Base-by-base conservation (phyloP, 176 grass and related monocot genomes). In the Zea luxurians region DNA sequence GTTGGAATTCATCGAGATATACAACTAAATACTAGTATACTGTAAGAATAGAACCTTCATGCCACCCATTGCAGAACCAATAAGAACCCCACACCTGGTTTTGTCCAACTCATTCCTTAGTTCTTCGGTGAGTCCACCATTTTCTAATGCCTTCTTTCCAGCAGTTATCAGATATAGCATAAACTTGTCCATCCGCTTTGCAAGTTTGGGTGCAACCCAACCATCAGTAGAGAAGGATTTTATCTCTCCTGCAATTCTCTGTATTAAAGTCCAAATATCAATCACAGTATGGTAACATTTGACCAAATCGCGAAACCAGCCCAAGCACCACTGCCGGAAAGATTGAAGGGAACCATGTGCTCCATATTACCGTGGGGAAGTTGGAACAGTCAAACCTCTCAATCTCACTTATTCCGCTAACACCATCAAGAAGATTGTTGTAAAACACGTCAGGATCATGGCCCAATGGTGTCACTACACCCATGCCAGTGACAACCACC, bases 211-310 rank as follows among this genome's bases (percentile, higher is more conserved):
- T 65, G 61, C 83, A 18, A 99, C 96, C 76, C 90, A 99, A 59
- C 96, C 92, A 40, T 99, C 96, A 8, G 88, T 79, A 44, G 92
- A 93, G 78, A 99, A 93, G 2, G 92, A 93, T 85, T 99, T 96
- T 66, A 99, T 99, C 78, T 99, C 96, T 71, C 92, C 96, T 57
- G 92, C 96, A 77, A 99, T 99, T 91, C 96, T 96, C 96, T 99
- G 81, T 66, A 89, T 44, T 73, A 74, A 64, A 73, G 36, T 55
- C 40, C 55, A 75, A 64, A 76, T 71, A 52, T 83, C 72, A 90
- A 70, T 8, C 17, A 3, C 9, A 73, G 49, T 0, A 44, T 45
- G 16, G 70, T 73, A 77, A 70, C 67, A 66, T 75, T 61, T 5
- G 12, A 55, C 38, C 57, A 67, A 60, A 71, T 76, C 66, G 45